These are phyloP conservation scores for Phoma sp. DNA, from an alignment of 2,329 filamentous ascomycete species.

Conservation along the genomic window DNA sequence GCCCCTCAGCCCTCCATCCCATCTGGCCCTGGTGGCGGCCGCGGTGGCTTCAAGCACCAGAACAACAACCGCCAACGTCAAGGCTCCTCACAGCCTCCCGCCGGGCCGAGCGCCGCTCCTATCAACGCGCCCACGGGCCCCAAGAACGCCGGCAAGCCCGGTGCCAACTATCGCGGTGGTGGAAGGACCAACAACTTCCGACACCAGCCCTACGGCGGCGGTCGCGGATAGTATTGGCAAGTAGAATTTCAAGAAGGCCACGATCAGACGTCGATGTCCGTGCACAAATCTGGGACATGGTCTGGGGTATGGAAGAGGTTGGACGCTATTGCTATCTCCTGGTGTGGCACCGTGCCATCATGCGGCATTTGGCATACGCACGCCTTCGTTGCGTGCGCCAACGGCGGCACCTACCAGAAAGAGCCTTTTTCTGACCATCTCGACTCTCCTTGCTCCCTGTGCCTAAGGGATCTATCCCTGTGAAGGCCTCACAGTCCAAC, in stretches of 20 bases:
- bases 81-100: slow-evolving; percentile 50
- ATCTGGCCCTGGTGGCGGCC: slow-evolving; percentile 53
- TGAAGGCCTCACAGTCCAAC: background rate
- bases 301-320: background rate
- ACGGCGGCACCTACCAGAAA: background rate
- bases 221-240: slow-evolving; percentile 21
- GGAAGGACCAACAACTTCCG: slow-evolving; percentile 55
- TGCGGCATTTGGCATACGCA: background rate
- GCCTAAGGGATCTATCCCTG: background rate
- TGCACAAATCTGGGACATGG: background rate
- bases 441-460: background rate
- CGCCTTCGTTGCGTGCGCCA: background rate
- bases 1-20: slow-evolving; percentile 79
- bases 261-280: background rate
- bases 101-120: slow-evolving; percentile 57
- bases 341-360: background rate
- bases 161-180: slow-evolving; percentile 91
- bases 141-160: slow-evolving; percentile 90
- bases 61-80: slow-evolving; percentile 47
- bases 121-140: slow-evolving; percentile 91
- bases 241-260: background rate
- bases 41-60: slow-evolving; percentile 48
- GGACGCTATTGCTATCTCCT: background rate
- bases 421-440: background rate
- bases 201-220: slow-evolving; percentile 43